phyloP scores from a whole-genome alignment of 305 asterid genomes.

The Coffea humblotiana region DNA sequence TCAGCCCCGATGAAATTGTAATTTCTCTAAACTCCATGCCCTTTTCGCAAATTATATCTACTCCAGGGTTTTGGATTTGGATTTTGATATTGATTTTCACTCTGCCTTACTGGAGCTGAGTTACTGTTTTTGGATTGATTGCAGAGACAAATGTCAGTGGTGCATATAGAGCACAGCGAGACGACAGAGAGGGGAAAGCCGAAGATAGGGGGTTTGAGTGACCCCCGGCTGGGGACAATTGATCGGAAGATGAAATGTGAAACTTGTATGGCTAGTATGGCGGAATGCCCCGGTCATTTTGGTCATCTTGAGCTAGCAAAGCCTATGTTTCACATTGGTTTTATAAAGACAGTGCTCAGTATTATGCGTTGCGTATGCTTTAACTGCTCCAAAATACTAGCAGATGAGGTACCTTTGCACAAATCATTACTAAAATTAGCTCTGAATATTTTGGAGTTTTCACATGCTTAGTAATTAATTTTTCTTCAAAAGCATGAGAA shows the following conservation, averaged over 20 bases:
- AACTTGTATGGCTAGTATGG: conserved; percentile 98
- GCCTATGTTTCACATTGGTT: conserved; percentile 98
- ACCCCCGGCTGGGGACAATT: conserved; percentile 85
- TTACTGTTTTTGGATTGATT: conserved; percentile 14
- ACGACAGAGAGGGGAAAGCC: conserved; percentile 97
- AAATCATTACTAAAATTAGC: background rate
- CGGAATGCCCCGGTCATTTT: conserved; percentile 97
- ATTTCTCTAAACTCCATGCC: conserved; percentile 6
- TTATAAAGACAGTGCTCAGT: conserved; percentile 82
- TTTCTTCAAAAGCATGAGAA: no score
- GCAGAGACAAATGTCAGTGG: conserved; percentile 98
- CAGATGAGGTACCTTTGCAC: conserved; percentile 63
- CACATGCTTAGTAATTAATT: background rate
- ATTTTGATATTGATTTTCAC: background rate
- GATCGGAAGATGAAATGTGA: conserved; percentile 95
- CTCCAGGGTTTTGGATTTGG: conserved; percentile 15
- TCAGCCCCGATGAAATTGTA: conserved; percentile 95
- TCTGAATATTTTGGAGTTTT: background rate
- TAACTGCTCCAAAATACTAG: conserved; percentile 89
- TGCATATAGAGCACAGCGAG: conserved; percentile 95
- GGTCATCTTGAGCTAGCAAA: conserved; percentile 99
- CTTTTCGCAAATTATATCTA: background rate
- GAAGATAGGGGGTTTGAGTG: conserved; percentile 86
- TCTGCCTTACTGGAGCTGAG: background rate
- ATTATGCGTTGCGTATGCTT: conserved; percentile 91